A percentile compares a stretch with the other conserved stretches of the same genome.
phyloP scores from a whole-genome alignment of 495 filamentous ascomycete genomes.

The Penicillium subrubescens region DNA sequence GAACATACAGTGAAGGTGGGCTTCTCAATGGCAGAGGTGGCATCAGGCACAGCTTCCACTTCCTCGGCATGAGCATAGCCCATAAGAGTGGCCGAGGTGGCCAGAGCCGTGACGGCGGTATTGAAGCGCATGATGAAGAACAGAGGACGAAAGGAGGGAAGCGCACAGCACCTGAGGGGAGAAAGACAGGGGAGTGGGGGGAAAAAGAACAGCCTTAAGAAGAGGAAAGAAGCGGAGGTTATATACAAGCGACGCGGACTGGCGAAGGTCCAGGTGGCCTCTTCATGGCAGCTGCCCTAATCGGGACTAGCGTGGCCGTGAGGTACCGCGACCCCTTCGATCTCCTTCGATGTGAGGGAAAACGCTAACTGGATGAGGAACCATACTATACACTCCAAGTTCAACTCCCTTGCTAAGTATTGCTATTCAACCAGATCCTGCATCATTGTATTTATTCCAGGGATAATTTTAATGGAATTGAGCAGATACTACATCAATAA shows the following conservation, averaged over 20 bases:
- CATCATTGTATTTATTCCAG: background rate
- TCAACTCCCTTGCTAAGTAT: background rate
- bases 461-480: background rate
- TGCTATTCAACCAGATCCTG: background rate
- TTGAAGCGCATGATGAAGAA: conserved; percentile 74
- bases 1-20: conserved; percentile 86
- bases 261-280: conserved; percentile 47
- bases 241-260: conserved; percentile 33
- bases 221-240: conserved; percentile 35
- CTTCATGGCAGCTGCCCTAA: conserved; percentile 38
- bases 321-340: conserved; percentile 23
- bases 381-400: background rate
- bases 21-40: conserved; percentile 61
- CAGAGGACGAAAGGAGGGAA: conserved; percentile 29
- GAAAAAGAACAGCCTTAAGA: conserved; percentile 15
- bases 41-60: conserved; percentile 57
- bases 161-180: conserved; percentile 19
- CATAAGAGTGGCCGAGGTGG: conserved; percentile 70
- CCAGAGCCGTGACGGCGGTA: conserved; percentile 64
- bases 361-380: background rate
- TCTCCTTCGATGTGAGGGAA: conserved; percentile 17
- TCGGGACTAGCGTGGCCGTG: conserved; percentile 34
- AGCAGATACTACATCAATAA: background rate
- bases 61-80: conserved; percentile 75
- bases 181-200: conserved; percentile 5